These are phyloP conservation scores for Actinomucor elegans DNA, from an alignment of 371 early-diverging fungal genomes.

Conservation along the genomic window DNA sequence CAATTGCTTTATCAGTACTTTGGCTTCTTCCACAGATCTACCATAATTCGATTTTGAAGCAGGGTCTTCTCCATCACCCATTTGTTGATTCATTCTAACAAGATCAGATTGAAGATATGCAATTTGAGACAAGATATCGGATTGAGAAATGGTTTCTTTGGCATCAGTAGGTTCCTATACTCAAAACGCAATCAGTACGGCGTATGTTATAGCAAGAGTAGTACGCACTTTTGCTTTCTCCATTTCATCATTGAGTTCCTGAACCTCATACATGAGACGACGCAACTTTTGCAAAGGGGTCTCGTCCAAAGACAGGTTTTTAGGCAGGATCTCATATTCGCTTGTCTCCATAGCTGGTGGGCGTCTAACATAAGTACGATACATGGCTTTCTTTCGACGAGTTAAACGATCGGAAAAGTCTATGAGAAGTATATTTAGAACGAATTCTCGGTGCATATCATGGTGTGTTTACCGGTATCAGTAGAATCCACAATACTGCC, in stretches of 20 bases:
- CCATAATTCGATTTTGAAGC: constrained; percentile 28
- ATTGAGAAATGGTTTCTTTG: constrained; percentile 41
- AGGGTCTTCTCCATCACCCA: constrained; percentile 29
- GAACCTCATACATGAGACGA: constrained; percentile 79
- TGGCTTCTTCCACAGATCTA: constrained; percentile 52
- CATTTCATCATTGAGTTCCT: constrained; percentile 75
- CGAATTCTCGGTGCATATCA: too few relatives aligned
- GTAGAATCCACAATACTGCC: constrained; percentile 46
- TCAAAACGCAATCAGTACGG: neutral
- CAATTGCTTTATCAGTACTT: constrained; percentile 64
- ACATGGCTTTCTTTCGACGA: constrained; percentile 66
- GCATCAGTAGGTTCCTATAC: constrained; percentile 23
- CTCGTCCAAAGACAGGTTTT: constrained; percentile 61
- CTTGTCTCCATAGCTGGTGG: constrained; percentile 58
- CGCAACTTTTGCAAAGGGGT: constrained; percentile 76
- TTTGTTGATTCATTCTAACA: constrained; percentile 51
- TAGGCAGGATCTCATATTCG: constrained; percentile 67
- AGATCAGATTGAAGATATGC: constrained; percentile 69
- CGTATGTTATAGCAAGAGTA: neutral
- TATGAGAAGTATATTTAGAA: too few relatives aligned
- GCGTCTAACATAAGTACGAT: constrained; percentile 60
- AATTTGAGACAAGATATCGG: constrained; percentile 67
- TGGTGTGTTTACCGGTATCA: constrained; percentile 35
- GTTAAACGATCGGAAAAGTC: constrained; percentile 68
- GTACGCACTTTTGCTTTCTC: constrained; percentile 52